These are phyloP conservation scores for Umbelopsis isabellina DNA, from an alignment of 192 early-diverging fungal genomes.

Conservation along the genomic window DNA sequence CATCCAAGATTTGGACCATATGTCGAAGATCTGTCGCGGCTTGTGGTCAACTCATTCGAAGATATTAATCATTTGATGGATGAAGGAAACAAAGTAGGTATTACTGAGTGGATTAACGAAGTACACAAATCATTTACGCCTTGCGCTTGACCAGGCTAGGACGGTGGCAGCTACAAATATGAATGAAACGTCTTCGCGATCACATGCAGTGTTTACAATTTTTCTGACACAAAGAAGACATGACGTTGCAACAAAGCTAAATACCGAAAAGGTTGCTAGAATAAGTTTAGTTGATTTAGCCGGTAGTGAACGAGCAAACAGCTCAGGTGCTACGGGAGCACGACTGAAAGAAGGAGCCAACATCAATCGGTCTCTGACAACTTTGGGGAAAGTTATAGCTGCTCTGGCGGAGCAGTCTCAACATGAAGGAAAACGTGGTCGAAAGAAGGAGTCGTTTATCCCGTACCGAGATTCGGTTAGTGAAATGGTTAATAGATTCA, in stretches of 20 bases:
- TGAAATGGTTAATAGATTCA: neutral
- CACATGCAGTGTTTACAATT: slow-evolving; percentile 85
- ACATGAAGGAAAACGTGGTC: slow-evolving; percentile 32
- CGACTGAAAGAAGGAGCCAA: slow-evolving; percentile 93
- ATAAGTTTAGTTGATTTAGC: slow-evolving; percentile 90
- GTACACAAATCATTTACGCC: neutral
- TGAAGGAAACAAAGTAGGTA: slow-evolving; percentile 73
- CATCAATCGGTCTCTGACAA: slow-evolving; percentile 92
- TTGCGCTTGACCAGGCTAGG: slow-evolving; percentile 53
- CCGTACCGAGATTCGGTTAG: slow-evolving; percentile 91
- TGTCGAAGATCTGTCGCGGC: slow-evolving; percentile 88
- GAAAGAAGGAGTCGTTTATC: slow-evolving; percentile 61
- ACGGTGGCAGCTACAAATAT: slow-evolving; percentile 95
- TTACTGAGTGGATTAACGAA: no score
- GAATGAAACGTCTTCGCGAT: slow-evolving; percentile 90
- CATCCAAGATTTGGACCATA: slow-evolving; percentile 83
- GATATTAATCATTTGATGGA: slow-evolving; percentile 75
- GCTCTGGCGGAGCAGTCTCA: slow-evolving; percentile 75
- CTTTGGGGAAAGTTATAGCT: slow-evolving; percentile 93
- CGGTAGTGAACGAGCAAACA: slow-evolving; percentile 87
- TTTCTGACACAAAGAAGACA: slow-evolving; percentile 66
- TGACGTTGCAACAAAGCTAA: slow-evolving; percentile 49
- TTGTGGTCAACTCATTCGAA: slow-evolving; percentile 74
- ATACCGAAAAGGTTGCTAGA: slow-evolving; percentile 73
- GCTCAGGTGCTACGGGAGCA: slow-evolving; percentile 81